Percentiles rank a stretch among this genome's conserved stretches.
phyloP scores from a whole-genome alignment of 768 basidiomycete genomes.

The Podaxis carcinomalis region DNA sequence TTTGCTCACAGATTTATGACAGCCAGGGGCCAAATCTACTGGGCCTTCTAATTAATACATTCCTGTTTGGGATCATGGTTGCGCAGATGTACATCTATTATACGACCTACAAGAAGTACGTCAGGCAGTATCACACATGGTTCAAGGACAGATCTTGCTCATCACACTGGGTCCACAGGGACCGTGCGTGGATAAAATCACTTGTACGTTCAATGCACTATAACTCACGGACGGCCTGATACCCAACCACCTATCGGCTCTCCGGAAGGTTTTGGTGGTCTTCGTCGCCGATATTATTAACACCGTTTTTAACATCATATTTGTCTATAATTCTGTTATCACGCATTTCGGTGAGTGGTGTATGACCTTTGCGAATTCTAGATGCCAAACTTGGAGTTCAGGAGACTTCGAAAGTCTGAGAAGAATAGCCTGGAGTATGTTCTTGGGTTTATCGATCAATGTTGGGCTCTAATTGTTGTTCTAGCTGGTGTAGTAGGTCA shows the following conservation, averaged over 20 bases:
- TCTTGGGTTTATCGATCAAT: not conserved
- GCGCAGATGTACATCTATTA: slow-evolving; percentile 15
- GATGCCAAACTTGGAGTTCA: not conserved
- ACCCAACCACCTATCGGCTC: not conserved
- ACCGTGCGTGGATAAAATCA: not conserved
- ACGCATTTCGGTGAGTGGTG: not conserved
- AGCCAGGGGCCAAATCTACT: not conserved
- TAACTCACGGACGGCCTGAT: not conserved
- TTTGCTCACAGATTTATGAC: not conserved
- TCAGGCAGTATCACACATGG: not conserved
- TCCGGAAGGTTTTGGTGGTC: not conserved
- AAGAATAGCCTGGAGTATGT: not conserved
- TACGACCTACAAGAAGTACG: slow-evolving; percentile 15
- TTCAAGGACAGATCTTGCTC: not conserved
- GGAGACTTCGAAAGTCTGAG: not conserved
- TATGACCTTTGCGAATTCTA: not conserved
- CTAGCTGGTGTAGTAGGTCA: not conserved
- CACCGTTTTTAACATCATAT: not conserved
- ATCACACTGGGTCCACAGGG: not conserved
- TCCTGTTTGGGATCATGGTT: slow-evolving; percentile 15
- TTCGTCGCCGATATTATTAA: not conserved
- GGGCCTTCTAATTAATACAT: slow-evolving; percentile 7
- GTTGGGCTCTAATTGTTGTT: not conserved
- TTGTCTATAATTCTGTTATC: not conserved
- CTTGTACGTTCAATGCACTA: not conserved